Conservation (phyloP, 345 rosid genomes). For the Viola odorata region DNA sequence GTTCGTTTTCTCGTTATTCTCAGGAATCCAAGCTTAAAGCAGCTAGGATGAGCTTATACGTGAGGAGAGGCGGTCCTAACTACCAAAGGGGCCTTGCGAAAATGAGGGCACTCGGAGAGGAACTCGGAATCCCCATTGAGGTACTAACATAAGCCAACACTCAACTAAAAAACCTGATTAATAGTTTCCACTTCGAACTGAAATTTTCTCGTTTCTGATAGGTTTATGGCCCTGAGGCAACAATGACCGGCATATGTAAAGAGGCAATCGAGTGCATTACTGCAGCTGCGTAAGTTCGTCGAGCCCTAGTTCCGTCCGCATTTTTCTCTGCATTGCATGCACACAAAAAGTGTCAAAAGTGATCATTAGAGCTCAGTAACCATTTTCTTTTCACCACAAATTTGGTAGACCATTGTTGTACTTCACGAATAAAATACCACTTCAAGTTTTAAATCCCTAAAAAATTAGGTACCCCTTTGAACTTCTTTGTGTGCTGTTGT, state of each 20-base stretch:
- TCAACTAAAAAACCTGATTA: too few relatives aligned
- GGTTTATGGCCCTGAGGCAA: slow-evolving; percentile 95
- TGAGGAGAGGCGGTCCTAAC: slow-evolving; percentile 78
- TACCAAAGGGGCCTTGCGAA: slow-evolving; percentile 87
- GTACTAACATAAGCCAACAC: slow-evolving; percentile 22
- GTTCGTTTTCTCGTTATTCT: neutral
- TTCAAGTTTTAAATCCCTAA: too few relatives aligned
- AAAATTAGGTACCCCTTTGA: too few relatives aligned
- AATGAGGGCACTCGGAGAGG: slow-evolving; percentile 63
- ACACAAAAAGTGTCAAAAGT: slow-evolving; percentile 6
- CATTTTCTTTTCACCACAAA: slow-evolving; percentile 9
- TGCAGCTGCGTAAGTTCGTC: slow-evolving; percentile 50
- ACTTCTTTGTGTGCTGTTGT: too few relatives aligned
- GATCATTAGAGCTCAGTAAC: neutral
- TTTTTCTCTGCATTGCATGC: neutral
- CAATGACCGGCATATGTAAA: slow-evolving; percentile 96
- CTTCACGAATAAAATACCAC: too few relatives aligned
- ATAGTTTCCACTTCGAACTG: neutral
- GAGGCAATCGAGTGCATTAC: slow-evolving; percentile 78
- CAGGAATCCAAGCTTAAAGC: slow-evolving; percentile 79
- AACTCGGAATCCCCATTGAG: slow-evolving; percentile 88
- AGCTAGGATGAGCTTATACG: slow-evolving; percentile 53
- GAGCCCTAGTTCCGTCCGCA: neutral
- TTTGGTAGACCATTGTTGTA: neutral
- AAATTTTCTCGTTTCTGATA: slow-evolving; percentile 6